Evolutionary conservation across 805 yeast species (phyloP), one percentile per base, ranked within the genome.

Genomic region (Teunomyces atbi): DNA sequence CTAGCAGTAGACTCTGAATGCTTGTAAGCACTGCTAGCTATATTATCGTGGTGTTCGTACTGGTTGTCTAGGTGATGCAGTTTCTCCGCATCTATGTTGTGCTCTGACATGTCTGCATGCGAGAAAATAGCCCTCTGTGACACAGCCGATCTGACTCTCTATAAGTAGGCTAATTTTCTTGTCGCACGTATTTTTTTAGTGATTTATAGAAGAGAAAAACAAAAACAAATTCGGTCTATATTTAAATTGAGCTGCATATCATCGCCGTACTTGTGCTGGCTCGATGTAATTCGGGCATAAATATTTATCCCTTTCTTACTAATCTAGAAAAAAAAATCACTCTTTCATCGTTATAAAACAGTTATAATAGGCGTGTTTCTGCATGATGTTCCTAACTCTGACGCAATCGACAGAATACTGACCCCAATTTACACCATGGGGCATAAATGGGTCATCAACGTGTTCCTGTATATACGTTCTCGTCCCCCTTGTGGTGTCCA

Each of bases 261-360:
- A 30, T 30, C 37, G 37, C 37, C 37, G 37, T 34, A 30, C 36
- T 21, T 4, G 39, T 36, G 39, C 39, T 36, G 39, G 39, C 39
- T 36, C 27, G 27, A 19, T 35, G 15, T 35, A 19, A 36, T 36
- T n/a, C 13, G 28, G 23, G n/a, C 39, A 36, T 20, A 36, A 20
- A 36, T 10, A 36, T 23, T 13, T 30, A 30, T 30, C 33, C 33
- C 33, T 30, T 30, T 30, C 11, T 30, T 13, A 13, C 33, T 30
- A 30, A 30, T 30, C 12, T n/a, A 38, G 23, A 20, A 38, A 23
- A 23, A 21, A 38, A 38, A 38, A 38, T 5, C 32, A 12, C 30
- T 20, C 32, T 23, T 13, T 15, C 19, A 38, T 38, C 27, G 18
- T 30, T 30, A 12, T 13, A 30, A 30, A 30, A 30, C 33, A 13